phyloP scores from a whole-genome alignment of 1,139 yeast species.

The Pichia terricola region DNA sequence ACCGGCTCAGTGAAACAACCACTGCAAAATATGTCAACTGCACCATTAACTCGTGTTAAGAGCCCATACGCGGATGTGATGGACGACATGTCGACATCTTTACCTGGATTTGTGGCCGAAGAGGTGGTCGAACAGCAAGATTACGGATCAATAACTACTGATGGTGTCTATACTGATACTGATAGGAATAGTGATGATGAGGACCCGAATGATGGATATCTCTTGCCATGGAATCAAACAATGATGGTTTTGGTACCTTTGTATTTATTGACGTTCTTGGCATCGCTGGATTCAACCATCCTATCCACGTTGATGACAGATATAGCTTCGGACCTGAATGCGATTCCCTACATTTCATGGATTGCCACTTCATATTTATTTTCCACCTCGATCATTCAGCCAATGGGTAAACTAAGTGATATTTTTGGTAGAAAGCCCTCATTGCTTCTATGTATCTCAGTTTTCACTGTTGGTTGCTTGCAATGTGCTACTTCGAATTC shows the following conservation, averaged over 20 bases:
- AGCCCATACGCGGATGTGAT: constrained; percentile 10
- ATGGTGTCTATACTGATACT: neutral
- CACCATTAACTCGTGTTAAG: constrained; percentile 1
- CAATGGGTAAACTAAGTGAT: constrained; percentile 78
- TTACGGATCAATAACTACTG: neutral
- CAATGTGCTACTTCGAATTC: constrained; percentile 39
- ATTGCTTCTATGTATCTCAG: constrained; percentile 37
- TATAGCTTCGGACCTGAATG: constrained; percentile 53
- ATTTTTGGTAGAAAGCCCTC: constrained; percentile 67
- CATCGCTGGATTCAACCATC: constrained; percentile 56
- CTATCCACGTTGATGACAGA: constrained; percentile 55
- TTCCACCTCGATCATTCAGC: constrained; percentile 61
- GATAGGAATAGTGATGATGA: too few relatives aligned
- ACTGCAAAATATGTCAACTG: too few relatives aligned
- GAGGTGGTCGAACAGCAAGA: constrained; percentile 28
- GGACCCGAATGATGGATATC: constrained; percentile 15
- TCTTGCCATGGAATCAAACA: constrained; percentile 22
- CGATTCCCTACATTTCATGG: constrained; percentile 46
- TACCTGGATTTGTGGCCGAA: constrained; percentile 40
- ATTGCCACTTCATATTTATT: constrained; percentile 52
- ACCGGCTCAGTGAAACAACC: too few relatives aligned
- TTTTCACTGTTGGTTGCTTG: constrained; percentile 47
- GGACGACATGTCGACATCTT: constrained; percentile 30
- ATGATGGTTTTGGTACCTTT: constrained; percentile 20
- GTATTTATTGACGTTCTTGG: constrained; percentile 32